phyloP scores from a whole-genome alignment of 169 alveolate genomes.

The Eimeria falciformis region DNA sequence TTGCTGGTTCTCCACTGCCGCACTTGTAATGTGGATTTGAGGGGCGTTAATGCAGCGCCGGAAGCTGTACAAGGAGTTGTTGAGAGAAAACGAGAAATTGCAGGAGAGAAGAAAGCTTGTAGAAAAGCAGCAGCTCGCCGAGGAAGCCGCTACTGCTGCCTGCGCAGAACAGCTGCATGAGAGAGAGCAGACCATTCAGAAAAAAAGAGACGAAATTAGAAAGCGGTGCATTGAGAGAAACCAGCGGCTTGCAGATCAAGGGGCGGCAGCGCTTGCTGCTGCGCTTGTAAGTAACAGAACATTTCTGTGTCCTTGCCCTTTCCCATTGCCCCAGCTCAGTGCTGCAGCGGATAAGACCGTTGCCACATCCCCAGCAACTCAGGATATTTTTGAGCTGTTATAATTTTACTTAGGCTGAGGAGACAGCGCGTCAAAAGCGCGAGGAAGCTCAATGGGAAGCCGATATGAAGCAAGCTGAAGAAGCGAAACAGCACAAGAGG shows the following conservation, averaged over 20 bases:
- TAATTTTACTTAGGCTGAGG: constrained; percentile 19
- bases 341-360: background rate
- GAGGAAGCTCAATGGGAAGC: constrained; percentile 34
- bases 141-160: constrained; percentile 35
- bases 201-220: constrained; percentile 47
- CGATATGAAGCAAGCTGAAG: constrained; percentile 56
- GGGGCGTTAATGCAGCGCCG: constrained; percentile 34
- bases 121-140: constrained; percentile 37
- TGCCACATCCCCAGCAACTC: background rate
- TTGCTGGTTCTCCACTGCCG: too few relatives aligned
- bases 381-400: background rate
- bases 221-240: constrained; percentile 48
- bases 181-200: constrained; percentile 41
- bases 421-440: constrained; percentile 9
- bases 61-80: constrained; percentile 27
- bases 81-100: constrained; percentile 37
- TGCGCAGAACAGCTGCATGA: constrained; percentile 47
- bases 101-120: constrained; percentile 33
- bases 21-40: too few relatives aligned
- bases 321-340: too few relatives aligned
- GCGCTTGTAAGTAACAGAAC: constrained; percentile 28
- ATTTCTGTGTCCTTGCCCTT: background rate
- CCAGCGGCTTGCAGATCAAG: constrained; percentile 52
- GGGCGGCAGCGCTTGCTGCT: constrained; percentile 48
- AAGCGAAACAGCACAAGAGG: constrained; percentile 12